These are phyloP conservation scores for Cyberlindnera mycetangii DNA, from an alignment of 805 yeast genomes.

Conservation along the genomic window DNA sequence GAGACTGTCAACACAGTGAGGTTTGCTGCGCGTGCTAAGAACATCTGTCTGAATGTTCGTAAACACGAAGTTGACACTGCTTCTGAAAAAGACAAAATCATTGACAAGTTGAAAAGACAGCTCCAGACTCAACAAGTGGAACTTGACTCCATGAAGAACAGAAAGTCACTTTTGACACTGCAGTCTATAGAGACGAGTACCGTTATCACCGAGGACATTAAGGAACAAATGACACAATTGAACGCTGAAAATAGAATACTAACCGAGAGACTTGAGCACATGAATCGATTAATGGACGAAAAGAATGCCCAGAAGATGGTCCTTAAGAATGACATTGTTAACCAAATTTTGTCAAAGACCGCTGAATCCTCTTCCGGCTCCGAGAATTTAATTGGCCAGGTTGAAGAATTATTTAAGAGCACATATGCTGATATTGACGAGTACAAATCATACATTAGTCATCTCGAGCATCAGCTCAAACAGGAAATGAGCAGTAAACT, in stretches of 20 bases:
- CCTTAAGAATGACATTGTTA: slow-evolving; percentile 56
- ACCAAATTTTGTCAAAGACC: slow-evolving; percentile 47
- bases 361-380: slow-evolving; percentile 26
- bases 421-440: slow-evolving; percentile 55
- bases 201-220: slow-evolving; percentile 13
- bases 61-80: slow-evolving; percentile 40
- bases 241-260: slow-evolving; percentile 63
- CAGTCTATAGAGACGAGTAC: slow-evolving; percentile 8
- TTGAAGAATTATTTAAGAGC: slow-evolving; percentile 46
- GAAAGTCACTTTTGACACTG: slow-evolving; percentile 6
- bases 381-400: slow-evolving; percentile 40
- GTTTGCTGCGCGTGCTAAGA: slow-evolving; percentile 92
- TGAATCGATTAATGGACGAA: slow-evolving; percentile 60
- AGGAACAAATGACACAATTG: slow-evolving; percentile 41
- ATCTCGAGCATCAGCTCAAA: slow-evolving; percentile 52
- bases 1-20: slow-evolving; percentile 86
- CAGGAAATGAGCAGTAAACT: slow-evolving; percentile 15
- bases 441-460: slow-evolving; percentile 54
- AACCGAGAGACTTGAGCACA: slow-evolving; percentile 66
- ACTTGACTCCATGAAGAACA: slow-evolving; percentile 36
- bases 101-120: slow-evolving; percentile 55
- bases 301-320: slow-evolving; percentile 53
- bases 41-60: slow-evolving; percentile 67
- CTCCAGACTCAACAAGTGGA: slow-evolving; percentile 61
- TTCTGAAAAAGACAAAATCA: slow-evolving; percentile 45